phyloP scores from a whole-genome alignment of 495 filamentous ascomycete species.

The Sphaerosporella brunnea region DNA sequence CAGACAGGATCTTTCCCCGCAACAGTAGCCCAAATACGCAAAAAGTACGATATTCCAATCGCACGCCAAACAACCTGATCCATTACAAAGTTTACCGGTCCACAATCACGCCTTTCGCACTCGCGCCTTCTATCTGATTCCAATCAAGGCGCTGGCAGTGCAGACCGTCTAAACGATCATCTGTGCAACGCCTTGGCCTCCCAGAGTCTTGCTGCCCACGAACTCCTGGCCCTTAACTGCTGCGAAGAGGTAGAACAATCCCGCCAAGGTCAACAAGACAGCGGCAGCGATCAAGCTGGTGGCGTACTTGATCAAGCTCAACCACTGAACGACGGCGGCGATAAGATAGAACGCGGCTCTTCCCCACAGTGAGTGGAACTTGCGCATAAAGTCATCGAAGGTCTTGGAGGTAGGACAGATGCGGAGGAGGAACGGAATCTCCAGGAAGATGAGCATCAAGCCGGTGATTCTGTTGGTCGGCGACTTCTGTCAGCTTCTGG shows the following conservation, averaged over 20 bases:
- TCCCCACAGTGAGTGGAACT: conserved; percentile 89
- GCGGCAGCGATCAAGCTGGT: conserved; percentile 75
- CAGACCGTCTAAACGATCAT: conserved; percentile 99
- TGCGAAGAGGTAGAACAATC: conserved; percentile 65
- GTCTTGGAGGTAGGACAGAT: conserved; percentile 87
- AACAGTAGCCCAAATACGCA: too few relatives aligned
- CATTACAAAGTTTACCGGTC: background rate
- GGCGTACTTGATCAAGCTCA: conserved; percentile 42
- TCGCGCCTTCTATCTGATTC: too few relatives aligned
- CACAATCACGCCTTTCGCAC: too few relatives aligned
- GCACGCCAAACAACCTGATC: background rate
- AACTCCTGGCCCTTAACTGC: conserved; percentile 85
- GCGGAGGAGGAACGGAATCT: conserved; percentile 86
- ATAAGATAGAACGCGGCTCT: conserved; percentile 73
- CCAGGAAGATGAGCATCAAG: conserved; percentile 86
- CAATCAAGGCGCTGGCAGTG: too few relatives aligned
- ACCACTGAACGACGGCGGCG: conserved; percentile 70
- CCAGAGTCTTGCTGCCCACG: conserved; percentile 89
- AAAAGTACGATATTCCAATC: background rate
- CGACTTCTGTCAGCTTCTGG: background rate
- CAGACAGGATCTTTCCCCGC: background rate
- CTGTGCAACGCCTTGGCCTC: conserved; percentile 84
- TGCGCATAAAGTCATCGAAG: conserved; percentile 83
- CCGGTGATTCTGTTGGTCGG: conserved; percentile 42
- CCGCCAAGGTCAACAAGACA: conserved; percentile 59